Evolutionary conservation across 108 stramenopile genomes (phyloP).

Genomic region (Pseudonitzschia pungens): DNA sequence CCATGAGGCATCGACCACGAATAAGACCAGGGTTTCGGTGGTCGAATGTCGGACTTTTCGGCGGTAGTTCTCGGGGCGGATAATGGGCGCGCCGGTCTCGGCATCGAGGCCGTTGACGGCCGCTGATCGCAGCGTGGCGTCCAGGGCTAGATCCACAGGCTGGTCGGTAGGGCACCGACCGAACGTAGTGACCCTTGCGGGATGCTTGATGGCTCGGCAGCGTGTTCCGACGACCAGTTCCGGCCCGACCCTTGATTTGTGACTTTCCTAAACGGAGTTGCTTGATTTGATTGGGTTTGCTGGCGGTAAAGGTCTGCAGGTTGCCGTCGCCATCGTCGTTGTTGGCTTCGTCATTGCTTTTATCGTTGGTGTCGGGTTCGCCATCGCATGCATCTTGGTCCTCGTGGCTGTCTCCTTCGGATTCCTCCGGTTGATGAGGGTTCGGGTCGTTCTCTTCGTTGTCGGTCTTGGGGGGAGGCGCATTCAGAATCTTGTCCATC

Average conservation of each 20-base stretch:
- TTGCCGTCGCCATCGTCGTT: constrained; percentile 5
- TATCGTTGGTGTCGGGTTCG: not conserved
- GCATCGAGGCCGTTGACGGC: constrained; percentile 16
- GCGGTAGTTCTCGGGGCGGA: constrained; percentile 24
- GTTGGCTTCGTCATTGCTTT: not conserved
- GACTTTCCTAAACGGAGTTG: constrained; percentile 1
- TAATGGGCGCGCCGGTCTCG: constrained; percentile 6
- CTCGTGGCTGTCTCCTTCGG: not conserved
- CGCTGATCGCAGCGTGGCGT: constrained; percentile 19
- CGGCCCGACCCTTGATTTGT: not conserved
- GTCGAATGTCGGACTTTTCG: constrained; percentile 5
- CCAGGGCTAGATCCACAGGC: constrained; percentile 17
- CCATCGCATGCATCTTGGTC: not conserved
- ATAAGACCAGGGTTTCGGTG: constrained; percentile 83
- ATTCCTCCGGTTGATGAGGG: not conserved
- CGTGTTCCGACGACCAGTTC: constrained; percentile 15
- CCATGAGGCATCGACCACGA: constrained; percentile 88
- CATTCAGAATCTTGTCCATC: not conserved
- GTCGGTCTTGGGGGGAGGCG: not conserved
- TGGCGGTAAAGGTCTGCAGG: constrained; percentile 23
- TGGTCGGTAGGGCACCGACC: constrained; percentile 20
- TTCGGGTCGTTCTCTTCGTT: not conserved
- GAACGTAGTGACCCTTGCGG: constrained; percentile 13
- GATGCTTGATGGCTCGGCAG: not conserved
- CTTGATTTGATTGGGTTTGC: constrained; percentile 30